Conservation (phyloP, 805 yeast genomes). For the Saccharomyces eubayanus region DNA sequence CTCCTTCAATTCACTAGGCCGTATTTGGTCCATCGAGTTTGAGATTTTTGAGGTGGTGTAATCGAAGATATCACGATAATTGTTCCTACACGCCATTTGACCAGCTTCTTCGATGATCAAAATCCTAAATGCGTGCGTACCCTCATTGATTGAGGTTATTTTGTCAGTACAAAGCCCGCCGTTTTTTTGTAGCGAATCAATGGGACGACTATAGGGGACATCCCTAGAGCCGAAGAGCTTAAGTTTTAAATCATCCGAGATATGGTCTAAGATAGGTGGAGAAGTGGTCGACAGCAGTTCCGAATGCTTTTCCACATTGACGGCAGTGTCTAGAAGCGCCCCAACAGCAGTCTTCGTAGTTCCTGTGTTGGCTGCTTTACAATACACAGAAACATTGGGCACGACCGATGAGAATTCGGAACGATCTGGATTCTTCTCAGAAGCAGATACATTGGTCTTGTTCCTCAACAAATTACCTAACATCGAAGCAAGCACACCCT, state of each 20-base stretch:
- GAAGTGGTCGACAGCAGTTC: background rate
- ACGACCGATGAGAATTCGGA: background rate
- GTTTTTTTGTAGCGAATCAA: background rate
- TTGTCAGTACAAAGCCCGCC: background rate
- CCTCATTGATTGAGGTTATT: background rate
- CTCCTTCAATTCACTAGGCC: slow-evolving; percentile 30
- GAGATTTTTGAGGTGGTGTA: slow-evolving; percentile 20
- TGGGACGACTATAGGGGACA: slow-evolving; percentile 9
- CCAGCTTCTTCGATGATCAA: slow-evolving; percentile 34
- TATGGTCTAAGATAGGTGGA: slow-evolving; percentile 21
- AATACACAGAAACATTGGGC: background rate
- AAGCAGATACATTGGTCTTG: background rate
- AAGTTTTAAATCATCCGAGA: slow-evolving; percentile 23
- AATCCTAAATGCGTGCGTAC: slow-evolving; percentile 25
- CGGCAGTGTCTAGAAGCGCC: background rate
- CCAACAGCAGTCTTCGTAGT: slow-evolving; percentile 2
- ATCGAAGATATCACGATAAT: slow-evolving; percentile 30
- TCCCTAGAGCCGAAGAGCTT: slow-evolving; percentile 23
- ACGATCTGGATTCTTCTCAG: background rate
- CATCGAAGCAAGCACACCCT: slow-evolving; percentile 2
- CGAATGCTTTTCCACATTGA: background rate
- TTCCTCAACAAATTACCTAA: slow-evolving; percentile 8
- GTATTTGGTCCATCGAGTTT: slow-evolving; percentile 19
- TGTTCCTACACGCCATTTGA: slow-evolving; percentile 30
- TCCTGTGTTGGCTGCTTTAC: slow-evolving; percentile 1